Base-by-base conservation (phyloP, 2,329 filamentous ascomycete species). In the Talaromyces sp. region DNA sequence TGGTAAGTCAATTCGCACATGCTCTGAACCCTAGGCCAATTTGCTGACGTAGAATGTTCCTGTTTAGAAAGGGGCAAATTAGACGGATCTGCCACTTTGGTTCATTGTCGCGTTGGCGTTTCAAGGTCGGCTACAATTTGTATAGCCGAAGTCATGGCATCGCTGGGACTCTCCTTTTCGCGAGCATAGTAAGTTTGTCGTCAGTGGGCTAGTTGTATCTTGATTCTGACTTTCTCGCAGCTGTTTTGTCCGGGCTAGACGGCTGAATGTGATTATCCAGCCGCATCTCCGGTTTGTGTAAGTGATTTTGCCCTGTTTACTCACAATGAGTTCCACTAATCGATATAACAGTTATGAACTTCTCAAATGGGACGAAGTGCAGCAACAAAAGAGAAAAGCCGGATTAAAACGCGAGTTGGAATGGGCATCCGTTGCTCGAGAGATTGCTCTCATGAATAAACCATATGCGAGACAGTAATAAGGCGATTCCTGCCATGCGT, bases 221-320 rank as follows among this genome's bases (percentile, higher is more conserved):
- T 2, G 9, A 10, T 28, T 23, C 51, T 64, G 31, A 58, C 50
- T 18, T 47, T 61, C 5, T 23, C 44, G 30, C 47, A 85, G 83
- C 76, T 98, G 95, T 75, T 98, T 94, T 75, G 95, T 99, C 42
- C 88, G 95, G 34, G 95, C 95, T 23, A 86, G 95, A 59, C 85
- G 95, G 64, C 82, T 99, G 55, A 99, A 99, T 72, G 95, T 99
- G 58, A 99, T 99, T 66, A 98, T 99, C 66, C 95, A 99, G 75
- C 95, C 95, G 12, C 94, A 99, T 79, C 83, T 99, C 61, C 86
- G 92, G 62, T 99, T 99, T 77, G 90, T 90, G 67, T 96, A 72
- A 70, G 75, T 66, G 9, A 67, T 54, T 53, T 47, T 23, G 7
- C 14, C n/a, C 5, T 50, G 34, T 54, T 12, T 28, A 30, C 31